Base-by-base conservation (phyloP, 164 flowering plant genomes). In the Taxillus chinensis region DNA sequence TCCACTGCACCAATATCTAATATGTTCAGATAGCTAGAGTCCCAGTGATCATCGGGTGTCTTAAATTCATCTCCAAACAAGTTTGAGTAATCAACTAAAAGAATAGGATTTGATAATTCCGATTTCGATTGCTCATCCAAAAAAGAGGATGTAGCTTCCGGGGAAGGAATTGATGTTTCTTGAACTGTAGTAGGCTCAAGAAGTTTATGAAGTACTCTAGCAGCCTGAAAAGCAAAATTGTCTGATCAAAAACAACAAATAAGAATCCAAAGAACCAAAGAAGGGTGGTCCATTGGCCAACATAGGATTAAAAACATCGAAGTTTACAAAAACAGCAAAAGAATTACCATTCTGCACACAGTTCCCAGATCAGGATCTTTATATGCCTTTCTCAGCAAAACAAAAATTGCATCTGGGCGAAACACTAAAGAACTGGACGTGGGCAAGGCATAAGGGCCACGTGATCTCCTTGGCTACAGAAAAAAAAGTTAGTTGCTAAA, bases 31-130 rank as follows among this genome's bases (percentile, higher is more conserved):
- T 74, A 77, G 67, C 74, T 68, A 12, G 70, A 46, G 59, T 88
- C 93, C 80, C 85, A 84, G 8, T 69, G 60, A 72, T 72, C 85
- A 72, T 73, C 77, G 40, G 79, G 76, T 41, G 82, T 72, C 57
- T 55, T 70, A 55, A 85, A 85, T 55, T 89, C 92, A 56, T 86
- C 92, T 55, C 96, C 98, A 76, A 91, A 85, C 76, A 91, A 71
- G 68, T 66, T 70, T 57, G 93, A 83, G 73, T 84, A 86, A 73
- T 91, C 96, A 61, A 67, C 70, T 63, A 83, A 62, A 16, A 63
- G 59, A 48, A 63, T 48, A 67, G 74, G 78, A 73, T 66, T 72
- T 55, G 71, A 57, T 50, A 69, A 61, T 46, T 77, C 86, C 65
- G 74, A 55, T 73, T 76, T 83, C 45, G 70, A 60, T 8, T 63